Base-by-base conservation (phyloP, 495 filamentous ascomycete genomes). In the Aspergillus wentii region DNA sequence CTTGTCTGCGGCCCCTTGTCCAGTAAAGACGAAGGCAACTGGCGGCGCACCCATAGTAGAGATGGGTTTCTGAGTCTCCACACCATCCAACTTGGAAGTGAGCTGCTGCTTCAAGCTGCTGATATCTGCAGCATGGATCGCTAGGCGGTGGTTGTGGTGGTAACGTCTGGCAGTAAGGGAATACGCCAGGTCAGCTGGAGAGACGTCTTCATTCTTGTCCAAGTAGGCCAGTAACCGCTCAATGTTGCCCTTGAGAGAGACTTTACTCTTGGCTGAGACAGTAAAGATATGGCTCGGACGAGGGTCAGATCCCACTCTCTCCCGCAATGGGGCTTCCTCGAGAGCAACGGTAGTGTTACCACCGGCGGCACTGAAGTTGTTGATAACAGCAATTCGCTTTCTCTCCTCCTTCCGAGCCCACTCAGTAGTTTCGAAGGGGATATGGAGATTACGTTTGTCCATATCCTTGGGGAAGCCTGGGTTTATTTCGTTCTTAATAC, bases 101-200 rank as follows among this genome's bases (percentile, higher is more conserved):
- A 21, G 16, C 5, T 10, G 15, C 16, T 30, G 35, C 14, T 27
- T 30, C 16, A 40, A 8, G 10, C 30, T 30, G 1, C 32, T 2
- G 8, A 52, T 41, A 23, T 37, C 23, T 1, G 35, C 23, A 1
- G 8, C 52, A 2, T 40, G 11, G 4, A 43, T 15, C 3, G 41
- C 17, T 0, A 49, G 19, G 4, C 84, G 75, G 59, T 74, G 74
- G 39, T 69, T 67, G 54, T 86, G 74, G 31, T 87, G 85, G 3
- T 76, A 74, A n/a, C 78, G 75, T 17, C 85, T 75, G 28, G 83
- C 85, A 3, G 80, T 86, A 3, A 78, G 82, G 3, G 83, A 83
- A 56, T 88, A 90, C 2, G 84, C 74, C 0, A 90, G 54, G 33
- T 73, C 61, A 2, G 68, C 51, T 5, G 86, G 49, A 3, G 48